Percentiles rank a stretch among this genome's conserved stretches.
Evolutionary conservation across 768 basidiomycete genomes (phyloP).

Genomic region (Dendrothele bispora): DNA sequence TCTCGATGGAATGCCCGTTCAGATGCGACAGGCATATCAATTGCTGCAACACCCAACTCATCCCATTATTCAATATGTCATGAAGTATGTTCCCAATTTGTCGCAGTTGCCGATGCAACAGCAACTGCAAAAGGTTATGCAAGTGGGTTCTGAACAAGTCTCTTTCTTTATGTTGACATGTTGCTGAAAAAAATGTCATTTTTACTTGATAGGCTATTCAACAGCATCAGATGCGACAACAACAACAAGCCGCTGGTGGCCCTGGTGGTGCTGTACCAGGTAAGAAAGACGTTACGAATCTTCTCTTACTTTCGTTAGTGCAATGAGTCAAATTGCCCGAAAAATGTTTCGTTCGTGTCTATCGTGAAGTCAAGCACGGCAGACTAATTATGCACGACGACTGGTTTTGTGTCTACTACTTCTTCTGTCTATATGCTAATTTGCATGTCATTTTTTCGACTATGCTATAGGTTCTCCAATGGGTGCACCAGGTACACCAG

Average conservation of each 20-base stretch:
- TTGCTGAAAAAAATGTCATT: not conserved
- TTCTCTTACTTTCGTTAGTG: too few species aligned
- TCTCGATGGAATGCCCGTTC: conserved; percentile 13
- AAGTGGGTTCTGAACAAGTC: conserved; percentile 37
- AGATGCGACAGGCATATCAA: conserved; percentile 42
- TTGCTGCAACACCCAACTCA: conserved; percentile 57
- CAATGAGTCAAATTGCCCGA: too few species aligned
- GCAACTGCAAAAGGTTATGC: conserved; percentile 64
- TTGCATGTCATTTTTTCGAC: too few species aligned
- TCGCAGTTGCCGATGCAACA: conserved; percentile 45
- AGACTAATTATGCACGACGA: too few species aligned
- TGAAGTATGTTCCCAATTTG: conserved; percentile 53
- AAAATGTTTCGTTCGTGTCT: too few species aligned
- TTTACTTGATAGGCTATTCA: conserved; percentile 2
- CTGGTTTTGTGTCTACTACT: too few species aligned
- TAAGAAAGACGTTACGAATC: too few species aligned
- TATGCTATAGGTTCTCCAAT: conserved; percentile 21
- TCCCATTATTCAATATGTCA: conserved; percentile 58
- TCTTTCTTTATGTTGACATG: conserved; percentile 3
- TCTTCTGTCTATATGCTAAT: too few species aligned
- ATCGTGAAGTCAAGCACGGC: too few species aligned
- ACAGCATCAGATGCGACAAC: conserved; percentile 21
- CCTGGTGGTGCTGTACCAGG: too few species aligned
- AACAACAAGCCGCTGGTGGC: too few species aligned
- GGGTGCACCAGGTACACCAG: conserved; percentile 13